Conservation (phyloP, 768 basidiomycete species). For the Hygrophorus pudorinus region DNA sequence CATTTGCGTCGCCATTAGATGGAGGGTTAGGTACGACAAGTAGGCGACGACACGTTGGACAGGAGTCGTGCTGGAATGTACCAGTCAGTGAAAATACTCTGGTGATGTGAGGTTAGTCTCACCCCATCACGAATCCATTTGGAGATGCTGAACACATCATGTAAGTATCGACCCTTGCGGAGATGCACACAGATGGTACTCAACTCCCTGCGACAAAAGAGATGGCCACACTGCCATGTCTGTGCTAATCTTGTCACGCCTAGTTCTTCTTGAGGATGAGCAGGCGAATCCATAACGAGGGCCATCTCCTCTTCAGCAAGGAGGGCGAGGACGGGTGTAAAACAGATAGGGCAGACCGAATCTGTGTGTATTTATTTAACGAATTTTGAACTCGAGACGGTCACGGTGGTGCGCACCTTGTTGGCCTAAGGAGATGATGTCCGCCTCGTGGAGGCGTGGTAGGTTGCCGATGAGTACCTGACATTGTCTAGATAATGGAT, state of each 20-base stretch:
- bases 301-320: slow-evolving; percentile 71
- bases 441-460: slow-evolving; percentile 40
- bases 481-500: slow-evolving; percentile 9
- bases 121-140: slow-evolving; percentile 57
- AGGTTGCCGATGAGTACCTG: slow-evolving; percentile 34
- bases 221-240: slow-evolving; percentile 48
- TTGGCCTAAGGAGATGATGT: slow-evolving; percentile 37
- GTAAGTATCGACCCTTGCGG: slow-evolving; percentile 9
- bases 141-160: slow-evolving; percentile 39
- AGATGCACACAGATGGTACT: slow-evolving; percentile 11
- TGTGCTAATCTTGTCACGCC: slow-evolving; percentile 57
- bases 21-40: slow-evolving; percentile 22
- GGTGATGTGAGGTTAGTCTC: slow-evolving; percentile 14
- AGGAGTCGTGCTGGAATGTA: slow-evolving; percentile 43
- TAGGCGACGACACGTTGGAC: slow-evolving; percentile 52
- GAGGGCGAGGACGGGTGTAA: slow-evolving; percentile 55
- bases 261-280: slow-evolving; percentile 54
- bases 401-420: slow-evolving; percentile 24
- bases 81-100: slow-evolving; percentile 9
- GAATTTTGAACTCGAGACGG: background rate
- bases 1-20: background rate
- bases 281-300: slow-evolving; percentile 68
- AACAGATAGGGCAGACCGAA: slow-evolving; percentile 66
- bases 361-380: slow-evolving; percentile 33
- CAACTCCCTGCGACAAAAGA: slow-evolving; percentile 81